Conservation (phyloP, 2,329 filamentous ascomycete genomes). For the Colletotrichum sp. region DNA sequence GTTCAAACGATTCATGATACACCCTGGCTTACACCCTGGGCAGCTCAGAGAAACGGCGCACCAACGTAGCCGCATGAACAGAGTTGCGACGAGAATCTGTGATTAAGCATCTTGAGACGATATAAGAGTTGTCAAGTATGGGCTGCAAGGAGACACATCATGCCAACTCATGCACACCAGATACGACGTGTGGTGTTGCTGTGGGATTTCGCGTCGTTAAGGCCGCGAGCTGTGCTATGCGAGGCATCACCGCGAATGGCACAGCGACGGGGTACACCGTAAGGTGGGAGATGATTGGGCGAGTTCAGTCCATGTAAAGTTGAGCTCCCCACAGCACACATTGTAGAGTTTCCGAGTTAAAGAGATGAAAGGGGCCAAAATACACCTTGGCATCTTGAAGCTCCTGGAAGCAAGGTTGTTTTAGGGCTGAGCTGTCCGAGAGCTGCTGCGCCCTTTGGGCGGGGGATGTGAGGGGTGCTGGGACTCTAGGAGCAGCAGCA, state of each 20-base stretch:
- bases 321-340: constrained; percentile 1
- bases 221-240: background rate
- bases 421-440: constrained; percentile 17
- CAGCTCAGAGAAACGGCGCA: background rate
- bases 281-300: background rate
- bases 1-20: background rate
- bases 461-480: background rate
- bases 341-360: background rate
- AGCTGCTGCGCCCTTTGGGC: background rate
- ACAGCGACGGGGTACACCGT: background rate
- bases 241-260: background rate
- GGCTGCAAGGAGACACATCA: background rate
- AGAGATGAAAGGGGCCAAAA: background rate
- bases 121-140: background rate
- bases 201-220: background rate
- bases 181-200: background rate
- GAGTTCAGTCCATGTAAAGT: background rate
- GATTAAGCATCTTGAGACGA: background rate
- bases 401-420: background rate
- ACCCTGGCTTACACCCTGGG: background rate
- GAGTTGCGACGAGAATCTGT: background rate
- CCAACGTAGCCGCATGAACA: background rate
- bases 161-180: background rate
- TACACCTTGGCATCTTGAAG: background rate
- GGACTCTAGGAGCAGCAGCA: background rate